Evolutionary conservation across 768 basidiomycete genomes (phyloP).

Genomic region (Suillus variegatus): DNA sequence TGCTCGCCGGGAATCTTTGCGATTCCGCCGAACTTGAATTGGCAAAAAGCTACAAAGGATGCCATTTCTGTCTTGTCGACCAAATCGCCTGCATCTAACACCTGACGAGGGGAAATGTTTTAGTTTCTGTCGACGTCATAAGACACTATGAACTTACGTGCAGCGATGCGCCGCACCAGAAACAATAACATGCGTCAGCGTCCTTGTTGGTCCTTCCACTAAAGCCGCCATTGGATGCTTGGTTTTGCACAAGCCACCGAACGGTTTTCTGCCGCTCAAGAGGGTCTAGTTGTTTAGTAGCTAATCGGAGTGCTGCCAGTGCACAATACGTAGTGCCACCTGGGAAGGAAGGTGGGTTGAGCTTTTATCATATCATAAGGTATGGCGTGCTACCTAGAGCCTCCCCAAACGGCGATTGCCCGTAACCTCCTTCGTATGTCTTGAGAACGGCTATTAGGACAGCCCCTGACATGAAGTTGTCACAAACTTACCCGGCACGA

Average conservation of each 20-base stretch:
- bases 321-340: conserved; percentile 96
- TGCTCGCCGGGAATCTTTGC: conserved; percentile 78
- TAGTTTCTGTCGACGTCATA: neutral
- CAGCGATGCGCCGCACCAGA: conserved; percentile 89
- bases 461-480: neutral
- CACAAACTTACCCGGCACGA: conserved; percentile 66
- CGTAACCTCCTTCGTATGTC: conserved; percentile 94
- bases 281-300: conserved; percentile 30
- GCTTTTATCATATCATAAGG: conserved; percentile 1
- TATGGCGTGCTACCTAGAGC: conserved; percentile 59
- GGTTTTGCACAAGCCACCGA: conserved; percentile 79
- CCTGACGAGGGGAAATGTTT: conserved; percentile 41
- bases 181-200: conserved; percentile 94
- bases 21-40: conserved; percentile 89
- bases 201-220: conserved; percentile 86
- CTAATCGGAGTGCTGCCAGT: conserved; percentile 70
- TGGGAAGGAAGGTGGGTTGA: conserved; percentile 27
- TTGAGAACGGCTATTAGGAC: neutral
- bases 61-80: conserved; percentile 60
- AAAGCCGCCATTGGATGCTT: conserved; percentile 70
- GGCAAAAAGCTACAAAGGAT: conserved; percentile 70
- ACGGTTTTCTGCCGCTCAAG: conserved; percentile 56
- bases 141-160: conserved; percentile 47
- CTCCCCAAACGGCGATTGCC: conserved; percentile 78
- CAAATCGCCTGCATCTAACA: conserved; percentile 61